Conservation (phyloP, 257 asterid genomes). For the Nicotiana noctiflora region DNA sequence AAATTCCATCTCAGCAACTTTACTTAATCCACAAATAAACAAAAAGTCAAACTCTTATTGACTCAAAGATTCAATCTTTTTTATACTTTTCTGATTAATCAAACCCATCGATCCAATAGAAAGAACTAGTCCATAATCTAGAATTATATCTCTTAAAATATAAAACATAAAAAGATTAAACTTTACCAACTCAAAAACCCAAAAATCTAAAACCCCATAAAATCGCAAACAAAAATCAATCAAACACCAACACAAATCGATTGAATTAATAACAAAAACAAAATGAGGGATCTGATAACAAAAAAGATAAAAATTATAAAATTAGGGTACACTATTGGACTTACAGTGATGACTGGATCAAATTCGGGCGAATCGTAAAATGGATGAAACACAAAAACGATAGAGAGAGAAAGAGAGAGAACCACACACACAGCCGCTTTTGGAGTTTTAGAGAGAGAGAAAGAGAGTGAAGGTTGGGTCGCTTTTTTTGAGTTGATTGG, state of each 20-base stretch:
- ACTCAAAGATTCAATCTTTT: background rate
- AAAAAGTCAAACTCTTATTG: background rate
- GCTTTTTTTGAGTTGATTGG: conserved; percentile 25
- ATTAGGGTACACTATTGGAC: conserved; percentile 20
- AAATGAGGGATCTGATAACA: conserved; percentile 24
- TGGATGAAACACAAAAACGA: conserved; percentile 22
- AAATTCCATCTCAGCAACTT: background rate
- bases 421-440: conserved; percentile 22
- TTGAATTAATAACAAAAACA: conserved; percentile 6
- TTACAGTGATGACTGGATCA: conserved; percentile 41
- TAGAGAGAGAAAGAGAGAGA: conserved; percentile 28
- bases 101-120: background rate
- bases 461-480: conserved; percentile 23
- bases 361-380: conserved; percentile 26
- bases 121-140: background rate
- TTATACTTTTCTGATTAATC: background rate
- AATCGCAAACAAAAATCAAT: background rate
- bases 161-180: too few species aligned
- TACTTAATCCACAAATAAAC: background rate
- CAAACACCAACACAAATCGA: conserved; percentile 3
- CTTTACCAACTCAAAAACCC: background rate
- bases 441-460: conserved; percentile 18
- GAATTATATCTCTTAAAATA: background rate
- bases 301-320: background rate
- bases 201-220: background rate